Conservation (phyloP, 78 protist genomes). For the Dictyostelium firmibasis region DNA sequence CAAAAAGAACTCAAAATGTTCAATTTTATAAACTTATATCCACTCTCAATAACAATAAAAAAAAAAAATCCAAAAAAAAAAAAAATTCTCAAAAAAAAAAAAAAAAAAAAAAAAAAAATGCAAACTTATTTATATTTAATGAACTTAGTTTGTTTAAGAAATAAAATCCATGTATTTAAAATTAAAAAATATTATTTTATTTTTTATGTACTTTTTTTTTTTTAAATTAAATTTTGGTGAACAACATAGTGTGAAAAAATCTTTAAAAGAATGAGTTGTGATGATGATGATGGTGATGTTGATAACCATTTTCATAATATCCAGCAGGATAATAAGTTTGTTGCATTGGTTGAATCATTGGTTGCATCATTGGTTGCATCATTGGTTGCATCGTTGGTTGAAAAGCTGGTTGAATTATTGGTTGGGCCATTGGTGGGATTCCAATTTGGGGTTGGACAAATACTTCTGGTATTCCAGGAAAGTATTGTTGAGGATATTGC, state of each 20-base stretch:
- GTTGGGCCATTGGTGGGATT: not conserved
- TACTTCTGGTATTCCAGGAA: not conserved
- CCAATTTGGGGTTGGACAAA: not conserved
- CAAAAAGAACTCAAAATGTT: slow-evolving; percentile 54
- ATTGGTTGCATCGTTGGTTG: not conserved
- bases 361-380: not conserved
- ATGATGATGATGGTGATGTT: not conserved
- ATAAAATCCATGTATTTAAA: not conserved
- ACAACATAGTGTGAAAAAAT: no score
- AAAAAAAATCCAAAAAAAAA: not conserved
- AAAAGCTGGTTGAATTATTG: not conserved
- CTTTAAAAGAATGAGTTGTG: not conserved
- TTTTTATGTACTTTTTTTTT: not conserved
- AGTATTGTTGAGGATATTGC: not conserved
- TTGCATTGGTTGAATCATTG: not conserved
- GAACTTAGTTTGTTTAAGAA: not conserved
- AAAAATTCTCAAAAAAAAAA: not conserved
- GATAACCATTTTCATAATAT: not conserved
- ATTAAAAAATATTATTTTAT: not conserved
- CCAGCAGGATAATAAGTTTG: not conserved
- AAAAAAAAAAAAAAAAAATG: not conserved
- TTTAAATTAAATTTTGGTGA: no score
- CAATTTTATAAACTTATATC: slow-evolving; percentile 36
- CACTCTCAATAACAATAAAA: not conserved
- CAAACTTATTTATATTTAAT: not conserved